A percentile compares a stretch with the other conserved stretches of the same genome.
Evolutionary conservation across 768 basidiomycete species (phyloP).

Genomic region (Pleurotus platypus): DNA sequence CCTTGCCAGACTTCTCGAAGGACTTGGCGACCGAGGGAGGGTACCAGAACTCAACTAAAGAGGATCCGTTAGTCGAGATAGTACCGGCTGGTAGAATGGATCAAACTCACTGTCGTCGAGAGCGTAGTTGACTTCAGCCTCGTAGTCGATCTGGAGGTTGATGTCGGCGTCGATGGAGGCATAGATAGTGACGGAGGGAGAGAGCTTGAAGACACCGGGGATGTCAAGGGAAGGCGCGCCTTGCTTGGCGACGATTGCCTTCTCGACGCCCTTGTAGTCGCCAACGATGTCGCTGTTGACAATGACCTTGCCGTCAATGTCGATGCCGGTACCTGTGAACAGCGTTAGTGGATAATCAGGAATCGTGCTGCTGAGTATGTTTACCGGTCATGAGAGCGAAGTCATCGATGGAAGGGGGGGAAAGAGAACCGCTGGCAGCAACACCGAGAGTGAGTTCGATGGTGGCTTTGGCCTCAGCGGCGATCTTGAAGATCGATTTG

Average conservation of each 20-base stretch:
- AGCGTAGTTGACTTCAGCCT: conserved; percentile 4
- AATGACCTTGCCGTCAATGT: conserved; percentile 4
- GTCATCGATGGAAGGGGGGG: conserved; percentile 26
- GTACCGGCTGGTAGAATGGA: neutral
- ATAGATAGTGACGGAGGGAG: neutral
- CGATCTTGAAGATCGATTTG: conserved; percentile 6
- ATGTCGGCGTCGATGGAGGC: neutral
- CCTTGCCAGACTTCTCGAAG: conserved; percentile 4
- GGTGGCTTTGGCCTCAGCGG: conserved; percentile 19
- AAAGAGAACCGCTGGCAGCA: conserved; percentile 16
- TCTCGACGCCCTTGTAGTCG: neutral
- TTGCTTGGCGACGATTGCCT: neutral
- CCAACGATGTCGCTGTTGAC: conserved; percentile 4
- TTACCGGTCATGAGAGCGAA: conserved; percentile 20
- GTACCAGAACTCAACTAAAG: conserved; percentile 3
- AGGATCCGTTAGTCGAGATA: neutral
- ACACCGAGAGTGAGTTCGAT: conserved; percentile 23
- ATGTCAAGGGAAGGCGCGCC: neutral
- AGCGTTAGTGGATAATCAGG: neutral
- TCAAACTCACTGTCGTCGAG: conserved; percentile 1
- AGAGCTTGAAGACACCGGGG: conserved; percentile 2
- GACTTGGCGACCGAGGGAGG: conserved; percentile 3
- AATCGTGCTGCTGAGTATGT: neutral
- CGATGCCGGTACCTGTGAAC: neutral
- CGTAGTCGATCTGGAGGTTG: conserved; percentile 4